These are phyloP conservation scores for Sugiyamaella americana DNA, from an alignment of 805 yeast genomes.

Conservation along the genomic window DNA sequence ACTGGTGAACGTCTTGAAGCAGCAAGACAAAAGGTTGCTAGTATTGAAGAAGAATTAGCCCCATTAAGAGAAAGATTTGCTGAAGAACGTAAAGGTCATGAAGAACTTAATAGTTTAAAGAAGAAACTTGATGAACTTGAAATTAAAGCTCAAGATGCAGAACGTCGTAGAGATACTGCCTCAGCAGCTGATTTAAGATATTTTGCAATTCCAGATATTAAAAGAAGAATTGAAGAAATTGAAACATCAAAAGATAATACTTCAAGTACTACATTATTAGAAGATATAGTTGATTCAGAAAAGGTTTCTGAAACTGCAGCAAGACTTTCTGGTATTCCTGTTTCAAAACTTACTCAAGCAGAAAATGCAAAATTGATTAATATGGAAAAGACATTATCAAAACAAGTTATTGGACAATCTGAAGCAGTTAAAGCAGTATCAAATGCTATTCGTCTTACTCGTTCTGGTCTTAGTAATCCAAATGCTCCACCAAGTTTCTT, in stretches of 20 bases:
- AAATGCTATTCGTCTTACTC: constrained; percentile 83
- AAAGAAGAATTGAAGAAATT: constrained; percentile 63
- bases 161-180: constrained; percentile 90
- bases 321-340: constrained; percentile 94
- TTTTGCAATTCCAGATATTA: constrained; percentile 93
- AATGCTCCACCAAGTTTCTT: constrained; percentile 93
- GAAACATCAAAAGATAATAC: constrained; percentile 71
- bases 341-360: constrained; percentile 86
- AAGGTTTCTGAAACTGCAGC: constrained; percentile 97
- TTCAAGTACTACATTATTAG: constrained; percentile 56
- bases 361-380: constrained; percentile 89
- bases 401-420: constrained; percentile 87
- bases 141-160: constrained; percentile 91
- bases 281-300: constrained; percentile 86
- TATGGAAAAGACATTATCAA: constrained; percentile 83
- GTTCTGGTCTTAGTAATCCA: constrained; percentile 95
- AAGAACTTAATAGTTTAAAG: constrained; percentile 82
- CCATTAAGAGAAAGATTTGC: constrained; percentile 82
- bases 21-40: constrained; percentile 75
- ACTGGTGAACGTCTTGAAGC: constrained; percentile 80
- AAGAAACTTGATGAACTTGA: constrained; percentile 88
- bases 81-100: constrained; percentile 86
- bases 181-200: constrained; percentile 94
- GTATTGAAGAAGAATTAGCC: constrained; percentile 72
- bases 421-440: constrained; percentile 96